Base-by-base conservation (phyloP, 768 basidiomycete genomes). In the Boletus rubroflammeus region DNA sequence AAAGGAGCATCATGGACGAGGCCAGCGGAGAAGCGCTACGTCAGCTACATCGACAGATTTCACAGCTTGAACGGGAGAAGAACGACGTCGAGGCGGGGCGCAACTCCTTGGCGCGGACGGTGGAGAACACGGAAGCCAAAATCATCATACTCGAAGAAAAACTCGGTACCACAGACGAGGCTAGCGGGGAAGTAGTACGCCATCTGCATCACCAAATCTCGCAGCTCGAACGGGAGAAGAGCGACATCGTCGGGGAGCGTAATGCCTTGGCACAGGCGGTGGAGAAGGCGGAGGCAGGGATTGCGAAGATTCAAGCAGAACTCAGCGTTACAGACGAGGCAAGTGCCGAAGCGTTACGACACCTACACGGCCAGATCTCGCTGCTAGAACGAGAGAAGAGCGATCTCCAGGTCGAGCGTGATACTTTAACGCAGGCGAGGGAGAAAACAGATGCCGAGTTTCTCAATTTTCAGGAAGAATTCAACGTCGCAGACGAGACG, bases 1-100 rank as follows among this genome's bases (percentile, higher is more conserved):
- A 89, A 55, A 75, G 85, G 19, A 89, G 91, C 57, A 72, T 95
- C 38, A 94, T 96, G 78, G 88, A 90, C 62, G 86, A 85, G 59
- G 86, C 89, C 2, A 89, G 87, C 54, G 80, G 86, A 2, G 84
- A 85, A 69, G 91, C 86, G 29, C 74, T 98, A 64, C 78, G 89
- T 42, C 83, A 84, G 71, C 78, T 97, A 41, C 90, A 98, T 63
- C 71, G 79, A 6, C 86, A 90, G 65, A 92, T 98, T 57, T 79
- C 81, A 8, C 78, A 80, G n/a, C 75, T 95, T 35, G 86, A 90
- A 62, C 73, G 80, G 40, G 88, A 89, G 72, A 83, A 79, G 68
- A 67, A 62, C 11, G 81, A 83, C 2, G 72, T 75, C 69, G 64
- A 67, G 54, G 72, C 67, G 47, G 74, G 87, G 60, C 74, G 83